phyloP scores from a whole-genome alignment of 202 grass and related monocot species.

The Hordeum pubiflorum region DNA sequence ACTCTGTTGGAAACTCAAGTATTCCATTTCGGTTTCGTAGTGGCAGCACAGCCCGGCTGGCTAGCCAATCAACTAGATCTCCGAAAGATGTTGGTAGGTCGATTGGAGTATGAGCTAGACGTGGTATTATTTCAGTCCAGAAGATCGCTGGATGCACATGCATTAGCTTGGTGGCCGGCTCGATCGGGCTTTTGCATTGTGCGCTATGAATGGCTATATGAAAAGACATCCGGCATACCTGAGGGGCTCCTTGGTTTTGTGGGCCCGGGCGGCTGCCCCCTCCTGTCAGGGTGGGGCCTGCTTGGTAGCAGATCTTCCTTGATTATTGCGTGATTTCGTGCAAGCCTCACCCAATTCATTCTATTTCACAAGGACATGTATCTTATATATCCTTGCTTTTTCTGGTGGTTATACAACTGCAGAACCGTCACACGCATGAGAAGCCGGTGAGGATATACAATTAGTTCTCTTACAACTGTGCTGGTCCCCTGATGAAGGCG shows the following conservation, averaged over 20 bases:
- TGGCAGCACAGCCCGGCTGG: too few species aligned
- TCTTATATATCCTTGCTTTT: constrained; percentile 1
- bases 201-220: too few species aligned
- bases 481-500: constrained; percentile 16
- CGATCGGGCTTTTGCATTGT: too few species aligned
- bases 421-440: constrained; percentile 73
- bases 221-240: too few species aligned
- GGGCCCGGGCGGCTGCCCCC: too few species aligned
- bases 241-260: too few species aligned
- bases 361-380: background rate
- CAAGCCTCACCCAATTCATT: background rate
- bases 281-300: background rate
- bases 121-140: too few species aligned
- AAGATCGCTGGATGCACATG: background rate
- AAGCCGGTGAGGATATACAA: constrained; percentile 89
- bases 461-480: constrained; percentile 1
- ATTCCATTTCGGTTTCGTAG: too few species aligned
- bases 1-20: too few species aligned
- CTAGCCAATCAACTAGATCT: too few species aligned
- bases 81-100: too few species aligned
- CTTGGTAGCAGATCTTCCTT: background rate
- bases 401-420: constrained; percentile 18
- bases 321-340: background rate
- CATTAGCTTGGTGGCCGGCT: background rate
- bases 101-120: too few species aligned